These are phyloP conservation scores for Trichoderma breve DNA, from an alignment of 2,329 filamentous ascomycete species.

Conservation along the genomic window DNA sequence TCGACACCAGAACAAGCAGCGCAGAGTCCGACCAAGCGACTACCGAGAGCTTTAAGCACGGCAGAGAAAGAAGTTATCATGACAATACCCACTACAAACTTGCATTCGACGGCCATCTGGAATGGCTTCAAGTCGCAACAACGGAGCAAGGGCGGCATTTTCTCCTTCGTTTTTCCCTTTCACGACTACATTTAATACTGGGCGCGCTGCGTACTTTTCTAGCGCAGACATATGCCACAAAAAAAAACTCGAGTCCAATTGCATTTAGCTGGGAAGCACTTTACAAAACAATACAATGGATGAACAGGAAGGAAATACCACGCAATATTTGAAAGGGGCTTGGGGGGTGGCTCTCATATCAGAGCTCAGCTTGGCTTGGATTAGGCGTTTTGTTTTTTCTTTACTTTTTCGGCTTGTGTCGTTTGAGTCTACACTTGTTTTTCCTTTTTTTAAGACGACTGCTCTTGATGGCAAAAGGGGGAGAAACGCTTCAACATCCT, in stretches of 20 bases:
- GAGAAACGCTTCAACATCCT: not conserved
- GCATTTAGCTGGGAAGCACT: not conserved
- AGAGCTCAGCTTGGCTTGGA: conserved; percentile 14
- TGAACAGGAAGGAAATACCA: conserved; percentile 9
- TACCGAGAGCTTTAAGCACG: conserved; percentile 71
- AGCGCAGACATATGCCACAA: not conserved
- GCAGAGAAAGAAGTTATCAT: not conserved
- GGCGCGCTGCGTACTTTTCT: not conserved
- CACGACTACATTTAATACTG: not conserved
- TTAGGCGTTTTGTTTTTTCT: conserved; percentile 13
- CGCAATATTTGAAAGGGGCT: not conserved
- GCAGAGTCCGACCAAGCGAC: conserved; percentile 81
- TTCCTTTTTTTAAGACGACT: not conserved
- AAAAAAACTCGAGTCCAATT: not conserved
- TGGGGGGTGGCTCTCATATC: not conserved
- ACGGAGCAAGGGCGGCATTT: not conserved
- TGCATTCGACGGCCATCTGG: conserved; percentile 2
- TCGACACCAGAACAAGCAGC: conserved; percentile 78
- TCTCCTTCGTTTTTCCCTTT: not conserved
- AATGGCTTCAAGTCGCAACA: not conserved
- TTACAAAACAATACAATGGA: not conserved
- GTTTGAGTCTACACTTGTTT: not conserved
- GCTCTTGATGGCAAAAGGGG: not conserved
- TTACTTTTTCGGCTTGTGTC: not conserved
- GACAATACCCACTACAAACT: not conserved